A percentile compares a stretch with the other conserved stretches of the same genome.
Evolutionary conservation across 2,329 filamentous ascomycete species (phyloP).

Genomic region (Verticillium dahliae): DNA sequence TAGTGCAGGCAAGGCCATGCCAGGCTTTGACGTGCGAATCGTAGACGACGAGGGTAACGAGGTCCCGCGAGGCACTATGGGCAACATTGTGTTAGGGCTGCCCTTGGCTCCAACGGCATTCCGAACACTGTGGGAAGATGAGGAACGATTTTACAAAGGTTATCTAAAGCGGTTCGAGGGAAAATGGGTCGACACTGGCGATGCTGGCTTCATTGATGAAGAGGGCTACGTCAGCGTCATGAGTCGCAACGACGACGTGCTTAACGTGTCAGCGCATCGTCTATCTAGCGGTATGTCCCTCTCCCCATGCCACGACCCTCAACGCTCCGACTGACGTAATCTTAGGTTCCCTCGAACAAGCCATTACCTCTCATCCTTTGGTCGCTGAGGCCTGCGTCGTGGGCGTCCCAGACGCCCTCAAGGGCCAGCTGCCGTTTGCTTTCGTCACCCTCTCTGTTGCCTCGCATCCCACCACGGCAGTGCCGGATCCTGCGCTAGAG

Average conservation of each 20-base stretch:
- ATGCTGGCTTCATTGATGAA: conserved; percentile 78
- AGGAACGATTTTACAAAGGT: conserved; percentile 76
- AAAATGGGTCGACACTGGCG: conserved; percentile 84
- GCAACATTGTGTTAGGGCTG: conserved; percentile 80
- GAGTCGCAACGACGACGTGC: conserved; percentile 72
- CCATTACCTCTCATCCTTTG: conserved; percentile 70
- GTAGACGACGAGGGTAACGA: conserved; percentile 76
- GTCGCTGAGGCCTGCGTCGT: conserved; percentile 84
- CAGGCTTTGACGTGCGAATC: conserved; percentile 79
- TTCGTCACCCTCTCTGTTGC: conserved; percentile 58
- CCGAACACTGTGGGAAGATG: conserved; percentile 78
- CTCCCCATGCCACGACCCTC: background rate
- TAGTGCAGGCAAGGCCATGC: conserved; percentile 85
- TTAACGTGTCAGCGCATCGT: conserved; percentile 91
- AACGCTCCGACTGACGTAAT: background rate
- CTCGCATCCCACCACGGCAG: conserved; percentile 42
- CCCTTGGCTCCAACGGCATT: conserved; percentile 84
- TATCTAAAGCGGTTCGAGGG: conserved; percentile 80
- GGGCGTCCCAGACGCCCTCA: conserved; percentile 76
- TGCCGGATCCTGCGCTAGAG: conserved; percentile 36
- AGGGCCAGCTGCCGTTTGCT: conserved; percentile 87
- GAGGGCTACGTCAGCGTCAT: conserved; percentile 63
- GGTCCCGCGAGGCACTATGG: conserved; percentile 68
- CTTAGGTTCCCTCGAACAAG: conserved; percentile 80
- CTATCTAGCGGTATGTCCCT: conserved; percentile 67